These are phyloP conservation scores for Nemophila menziesii DNA, from an alignment of 257 asterid species.

Conservation along the genomic window DNA sequence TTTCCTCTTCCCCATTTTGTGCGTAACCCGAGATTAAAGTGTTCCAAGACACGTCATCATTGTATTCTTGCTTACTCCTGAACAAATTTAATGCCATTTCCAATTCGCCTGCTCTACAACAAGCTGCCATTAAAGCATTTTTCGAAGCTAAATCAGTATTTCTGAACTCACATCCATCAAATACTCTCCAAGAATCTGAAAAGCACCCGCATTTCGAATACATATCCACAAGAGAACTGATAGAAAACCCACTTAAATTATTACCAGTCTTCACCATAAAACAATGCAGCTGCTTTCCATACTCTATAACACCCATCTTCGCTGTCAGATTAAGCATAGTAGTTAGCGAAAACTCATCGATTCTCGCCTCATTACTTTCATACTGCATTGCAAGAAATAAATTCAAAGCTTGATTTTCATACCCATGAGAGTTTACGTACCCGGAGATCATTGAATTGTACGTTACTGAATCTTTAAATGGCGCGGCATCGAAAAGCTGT, in stretches of 20 bases:
- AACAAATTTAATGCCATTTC: conserved; percentile 48
- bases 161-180: conserved; percentile 16
- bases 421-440: conserved; percentile 39
- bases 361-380: conserved; percentile 18
- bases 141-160: conserved; percentile 53
- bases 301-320: conserved; percentile 27
- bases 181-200: conserved; percentile 36
- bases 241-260: conserved; percentile 42
- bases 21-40: conserved; percentile 67
- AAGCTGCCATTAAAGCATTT: conserved; percentile 75
- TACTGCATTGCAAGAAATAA: conserved; percentile 48
- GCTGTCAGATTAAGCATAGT: conserved; percentile 64
- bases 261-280: conserved; percentile 73
- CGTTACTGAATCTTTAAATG: conserved; percentile 52
- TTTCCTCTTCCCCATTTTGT: conserved; percentile 47
- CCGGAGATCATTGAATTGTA: conserved; percentile 65
- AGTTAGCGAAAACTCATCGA: conserved; percentile 70
- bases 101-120: conserved; percentile 67
- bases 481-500: conserved; percentile 40
- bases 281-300: conserved; percentile 63
- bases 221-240: conserved; percentile 80
- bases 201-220: conserved; percentile 74
- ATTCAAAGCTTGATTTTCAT: conserved; percentile 33
- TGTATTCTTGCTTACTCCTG: conserved; percentile 30
- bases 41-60: conserved; percentile 74